Base-by-base conservation (phyloP, 2,329 filamentous ascomycete genomes). In the Xylariaceae sp. region DNA sequence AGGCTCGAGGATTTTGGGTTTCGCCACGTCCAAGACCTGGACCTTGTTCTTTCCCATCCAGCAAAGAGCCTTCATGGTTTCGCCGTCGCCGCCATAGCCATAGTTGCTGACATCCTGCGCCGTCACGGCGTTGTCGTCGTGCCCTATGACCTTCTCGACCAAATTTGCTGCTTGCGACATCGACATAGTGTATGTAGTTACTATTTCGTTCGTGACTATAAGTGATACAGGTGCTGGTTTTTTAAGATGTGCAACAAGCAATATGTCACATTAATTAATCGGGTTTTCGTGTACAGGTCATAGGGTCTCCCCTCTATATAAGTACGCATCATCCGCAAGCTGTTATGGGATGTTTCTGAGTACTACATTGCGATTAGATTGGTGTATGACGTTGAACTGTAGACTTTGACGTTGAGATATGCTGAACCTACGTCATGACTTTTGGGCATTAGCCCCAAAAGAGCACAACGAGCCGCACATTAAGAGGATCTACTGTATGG, bases 21-120 rank as follows among this genome's bases (percentile, higher is more conserved):
- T 88, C 0, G 88, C 83, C 4, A 84, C 83, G 29, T 91, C 83
- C 45, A 82, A 76, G 16, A 96, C 79, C 69, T 89, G 76, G 43
- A 96, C 90, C 26, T 79, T 84, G 68, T 92, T 90, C 79, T 94
- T 95, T 49, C 90, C 89, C 74, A 89, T 86, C 92, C 92, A 96
- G 2, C 83, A 84, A 12, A 96, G 75, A 0, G 92, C 92, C 73
- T 91, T 89, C 89, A 96, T 95, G 14, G 75, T 88, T 66, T 87
- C 82, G 28, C 73, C 77, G 1, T 86, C 82, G 19, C 72, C 77
- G 1, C 74, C 65, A 23, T 68, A 37, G 19, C 58, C 50, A 54
- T 89, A 90, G 63, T 87, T 87, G 58, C 83, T 78, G 44, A 94
- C 78, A 68, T 95, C 87, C 61, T 94, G 90, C 14, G 80, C 76